Conservation (phyloP, 768 basidiomycete species). For the Hygrocybe coccinea region DNA sequence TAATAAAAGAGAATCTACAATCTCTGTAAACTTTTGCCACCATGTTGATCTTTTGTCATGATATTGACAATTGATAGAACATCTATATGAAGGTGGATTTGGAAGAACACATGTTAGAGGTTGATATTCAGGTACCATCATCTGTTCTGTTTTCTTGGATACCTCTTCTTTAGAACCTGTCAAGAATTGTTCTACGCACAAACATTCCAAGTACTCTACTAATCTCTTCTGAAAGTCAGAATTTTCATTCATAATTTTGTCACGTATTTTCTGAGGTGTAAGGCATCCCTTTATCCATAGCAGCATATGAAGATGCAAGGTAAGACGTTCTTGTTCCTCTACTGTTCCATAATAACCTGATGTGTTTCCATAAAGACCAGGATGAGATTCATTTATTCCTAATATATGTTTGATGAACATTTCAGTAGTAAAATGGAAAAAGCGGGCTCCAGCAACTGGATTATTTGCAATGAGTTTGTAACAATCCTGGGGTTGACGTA, state of each 20-base stretch:
- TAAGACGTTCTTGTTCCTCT: conserved; percentile 35
- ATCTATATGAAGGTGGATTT: conserved; percentile 12
- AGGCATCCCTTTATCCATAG: conserved; percentile 30
- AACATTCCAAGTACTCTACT: conserved; percentile 22
- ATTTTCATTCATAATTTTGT: conserved; percentile 19
- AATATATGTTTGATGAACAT: conserved; percentile 25
- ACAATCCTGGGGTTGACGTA: conserved; percentile 8
- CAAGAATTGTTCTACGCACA: conserved; percentile 27
- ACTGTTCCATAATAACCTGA: conserved; percentile 29
- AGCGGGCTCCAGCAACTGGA: conserved; percentile 27
- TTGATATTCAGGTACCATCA: conserved; percentile 5
- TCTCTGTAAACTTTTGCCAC: conserved; percentile 15
- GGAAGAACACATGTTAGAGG: conserved; percentile 24
- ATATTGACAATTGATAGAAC: conserved; percentile 13
- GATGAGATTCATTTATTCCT: conserved; percentile 14
- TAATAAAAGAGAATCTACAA: conserved; percentile 25
- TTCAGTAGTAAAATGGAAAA: conserved; percentile 23
- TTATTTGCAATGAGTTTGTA: conserved; percentile 23
- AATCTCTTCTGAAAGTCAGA: conserved; percentile 19
- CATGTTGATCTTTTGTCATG: conserved; percentile 10
- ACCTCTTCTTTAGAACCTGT: conserved; percentile 25
- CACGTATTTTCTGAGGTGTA: conserved; percentile 32
- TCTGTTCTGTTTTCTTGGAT: background rate
- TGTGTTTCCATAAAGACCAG: conserved; percentile 28
- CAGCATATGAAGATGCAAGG: conserved; percentile 36